Evolutionary conservation across 2,329 filamentous ascomycete genomes (phyloP).

Genomic region (Pleoardoris graminearum): DNA sequence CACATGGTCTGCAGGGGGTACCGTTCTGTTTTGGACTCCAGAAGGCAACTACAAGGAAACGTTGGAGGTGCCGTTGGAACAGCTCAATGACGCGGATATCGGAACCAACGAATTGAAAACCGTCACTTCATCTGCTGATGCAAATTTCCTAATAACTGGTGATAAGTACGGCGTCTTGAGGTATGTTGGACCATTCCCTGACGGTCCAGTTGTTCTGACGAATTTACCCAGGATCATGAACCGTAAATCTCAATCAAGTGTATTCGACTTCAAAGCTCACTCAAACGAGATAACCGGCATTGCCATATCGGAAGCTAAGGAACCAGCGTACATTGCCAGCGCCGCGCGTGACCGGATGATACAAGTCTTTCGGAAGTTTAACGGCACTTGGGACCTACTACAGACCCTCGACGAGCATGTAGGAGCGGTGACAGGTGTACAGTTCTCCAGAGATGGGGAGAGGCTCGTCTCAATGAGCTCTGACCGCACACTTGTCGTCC

Average conservation of each 20-base stretch:
- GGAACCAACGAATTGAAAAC: slow-evolving; percentile 62
- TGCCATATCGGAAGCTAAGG: slow-evolving; percentile 68
- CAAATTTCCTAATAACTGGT: slow-evolving; percentile 73
- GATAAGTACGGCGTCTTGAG: slow-evolving; percentile 83
- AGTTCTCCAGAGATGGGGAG: slow-evolving; percentile 72
- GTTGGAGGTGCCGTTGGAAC: slow-evolving; percentile 71
- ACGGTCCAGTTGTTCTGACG: neutral
- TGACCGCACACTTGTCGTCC: slow-evolving; percentile 82
- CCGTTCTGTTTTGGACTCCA: slow-evolving; percentile 79
- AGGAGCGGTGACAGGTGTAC: slow-evolving; percentile 76
- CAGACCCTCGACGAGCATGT: slow-evolving; percentile 93
- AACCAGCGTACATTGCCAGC: slow-evolving; percentile 72
- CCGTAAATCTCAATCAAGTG: slow-evolving; percentile 61
- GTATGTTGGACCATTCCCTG: slow-evolving; percentile 39
- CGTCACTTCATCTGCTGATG: slow-evolving; percentile 62
- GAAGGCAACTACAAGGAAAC: slow-evolving; percentile 70
- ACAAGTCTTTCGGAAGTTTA: slow-evolving; percentile 74
- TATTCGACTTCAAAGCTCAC: slow-evolving; percentile 81
- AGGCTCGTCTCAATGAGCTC: slow-evolving; percentile 77
- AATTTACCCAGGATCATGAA: slow-evolving; percentile 61
- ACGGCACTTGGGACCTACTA: slow-evolving; percentile 70
- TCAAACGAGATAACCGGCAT: slow-evolving; percentile 83
- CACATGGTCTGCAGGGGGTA: slow-evolving; percentile 84
- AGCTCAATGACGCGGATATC: slow-evolving; percentile 51
- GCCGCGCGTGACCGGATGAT: slow-evolving; percentile 83